Evolutionary conservation across 1,139 yeast genomes (phyloP).

Genomic region (Geotrichum bryndzae): DNA sequence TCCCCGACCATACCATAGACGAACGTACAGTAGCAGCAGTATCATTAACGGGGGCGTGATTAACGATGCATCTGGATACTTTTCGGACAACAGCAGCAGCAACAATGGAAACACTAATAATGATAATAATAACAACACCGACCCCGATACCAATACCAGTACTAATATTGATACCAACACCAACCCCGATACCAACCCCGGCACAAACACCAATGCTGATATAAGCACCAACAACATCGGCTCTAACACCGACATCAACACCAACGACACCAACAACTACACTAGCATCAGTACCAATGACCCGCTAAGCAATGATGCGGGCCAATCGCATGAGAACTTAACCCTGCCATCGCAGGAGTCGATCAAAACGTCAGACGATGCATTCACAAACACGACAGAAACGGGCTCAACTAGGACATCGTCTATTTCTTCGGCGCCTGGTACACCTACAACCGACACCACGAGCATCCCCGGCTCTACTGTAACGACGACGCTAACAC

Average conservation of each 20-base stretch:
- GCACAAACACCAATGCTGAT: background rate
- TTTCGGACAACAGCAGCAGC: constrained; percentile 2
- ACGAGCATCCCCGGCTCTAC: background rate
- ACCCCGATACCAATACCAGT: background rate
- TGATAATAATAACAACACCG: background rate
- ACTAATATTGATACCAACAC: too few species aligned
- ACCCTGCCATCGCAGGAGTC: background rate
- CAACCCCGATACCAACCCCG: background rate
- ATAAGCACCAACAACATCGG: background rate
- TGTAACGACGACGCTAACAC: constrained; percentile 1
- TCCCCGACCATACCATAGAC: constrained; percentile 12
- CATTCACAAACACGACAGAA: constrained; percentile 1
- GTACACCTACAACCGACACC: background rate
- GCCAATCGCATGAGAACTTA: background rate
- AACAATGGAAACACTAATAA: background rate
- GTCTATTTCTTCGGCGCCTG: background rate
- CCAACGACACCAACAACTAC: background rate
- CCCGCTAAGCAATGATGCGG: background rate
- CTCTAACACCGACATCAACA: background rate
- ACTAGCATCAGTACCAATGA: background rate
- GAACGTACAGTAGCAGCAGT: constrained; percentile 15
- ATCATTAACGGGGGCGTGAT: constrained; percentile 15
- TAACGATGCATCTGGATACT: constrained; percentile 4
- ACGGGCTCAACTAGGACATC: background rate
- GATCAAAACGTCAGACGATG: background rate